Evolutionary conservation across 306 rosid genomes (phyloP).

Genomic region (Quercus ilex): DNA sequence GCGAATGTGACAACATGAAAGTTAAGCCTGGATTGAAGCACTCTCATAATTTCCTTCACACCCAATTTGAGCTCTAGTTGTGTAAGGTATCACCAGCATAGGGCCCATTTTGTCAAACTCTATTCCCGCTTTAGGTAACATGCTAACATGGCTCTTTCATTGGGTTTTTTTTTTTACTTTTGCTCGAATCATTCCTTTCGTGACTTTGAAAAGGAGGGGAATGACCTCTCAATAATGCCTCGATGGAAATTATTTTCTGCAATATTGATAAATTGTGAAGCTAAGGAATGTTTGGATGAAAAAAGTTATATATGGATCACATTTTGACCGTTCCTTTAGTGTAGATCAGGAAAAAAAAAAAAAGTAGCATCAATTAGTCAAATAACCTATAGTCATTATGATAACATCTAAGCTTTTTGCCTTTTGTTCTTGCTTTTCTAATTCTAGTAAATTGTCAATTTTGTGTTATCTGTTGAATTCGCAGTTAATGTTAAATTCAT

Average conservation of each 20-base stretch:
- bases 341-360: too few relatives aligned
- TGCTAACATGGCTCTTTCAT: conserved; percentile 60
- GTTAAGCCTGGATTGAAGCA: conserved; percentile 23
- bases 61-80: conserved; percentile 27
- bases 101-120: conserved; percentile 54
- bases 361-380: neutral
- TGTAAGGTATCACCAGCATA: conserved; percentile 39
- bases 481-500: too few relatives aligned
- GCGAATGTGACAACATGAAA: conserved; percentile 23
- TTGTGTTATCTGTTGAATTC: too few relatives aligned
- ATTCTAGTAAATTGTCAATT: too few relatives aligned
- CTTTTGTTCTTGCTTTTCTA: too few relatives aligned
- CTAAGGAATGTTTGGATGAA: neutral
- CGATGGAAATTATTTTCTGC: neutral
- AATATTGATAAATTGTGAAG: conserved; percentile 1
- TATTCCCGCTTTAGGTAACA: conserved; percentile 71
- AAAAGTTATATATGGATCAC: neutral
- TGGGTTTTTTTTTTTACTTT: conserved; percentile 27
- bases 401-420: too few relatives aligned
- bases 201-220: conserved; percentile 31
- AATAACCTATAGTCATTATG: neutral
- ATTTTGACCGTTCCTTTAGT: too few relatives aligned
- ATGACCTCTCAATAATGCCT: conserved; percentile 52
- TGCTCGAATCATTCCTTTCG: conserved; percentile 33
- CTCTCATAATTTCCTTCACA: conserved; percentile 18